These are phyloP conservation scores for Chenopodium album DNA, from an alignment of 148 eudicot genomes.

Conservation along the genomic window DNA sequence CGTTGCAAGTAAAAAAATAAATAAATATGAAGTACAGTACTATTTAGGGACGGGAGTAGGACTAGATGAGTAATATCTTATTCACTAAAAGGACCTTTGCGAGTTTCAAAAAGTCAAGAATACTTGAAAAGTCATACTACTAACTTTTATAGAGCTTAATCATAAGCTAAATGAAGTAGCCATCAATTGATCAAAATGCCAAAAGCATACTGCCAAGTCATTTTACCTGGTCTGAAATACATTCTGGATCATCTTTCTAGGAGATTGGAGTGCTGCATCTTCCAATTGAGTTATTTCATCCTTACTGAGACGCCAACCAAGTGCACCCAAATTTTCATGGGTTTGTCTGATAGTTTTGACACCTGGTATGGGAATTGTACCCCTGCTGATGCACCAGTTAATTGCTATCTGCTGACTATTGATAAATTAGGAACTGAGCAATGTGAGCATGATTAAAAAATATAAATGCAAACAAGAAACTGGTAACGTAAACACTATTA, in stretches of 20 bases:
- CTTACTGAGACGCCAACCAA: constrained; percentile 73
- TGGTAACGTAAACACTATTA: neutral
- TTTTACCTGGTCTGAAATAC: constrained; percentile 75
- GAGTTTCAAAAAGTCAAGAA: neutral
- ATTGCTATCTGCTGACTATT: constrained; percentile 63
- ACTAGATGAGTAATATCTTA: too few relatives aligned
- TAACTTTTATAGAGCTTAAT: too few relatives aligned
- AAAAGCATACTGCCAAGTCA: neutral
- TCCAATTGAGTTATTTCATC: constrained; percentile 71
- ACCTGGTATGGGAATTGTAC: constrained; percentile 90
- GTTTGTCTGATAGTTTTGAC: constrained; percentile 79
- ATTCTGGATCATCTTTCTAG: constrained; percentile 82
- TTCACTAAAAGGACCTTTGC: neutral
- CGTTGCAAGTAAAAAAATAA: neutral
- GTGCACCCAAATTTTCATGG: constrained; percentile 77
- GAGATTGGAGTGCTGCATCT: constrained; percentile 63
- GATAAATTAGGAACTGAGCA: constrained; percentile 8
- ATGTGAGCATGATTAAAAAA: neutral
- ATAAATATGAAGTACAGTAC: neutral
- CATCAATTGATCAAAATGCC: neutral
- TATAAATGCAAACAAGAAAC: neutral
- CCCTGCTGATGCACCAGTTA: constrained; percentile 95
- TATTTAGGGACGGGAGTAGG: neutral
- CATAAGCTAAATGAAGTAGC: too few relatives aligned
- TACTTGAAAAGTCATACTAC: neutral